Base-by-base conservation (phyloP, 2,329 filamentous ascomycete species). In the Fusarium irregulare region DNA sequence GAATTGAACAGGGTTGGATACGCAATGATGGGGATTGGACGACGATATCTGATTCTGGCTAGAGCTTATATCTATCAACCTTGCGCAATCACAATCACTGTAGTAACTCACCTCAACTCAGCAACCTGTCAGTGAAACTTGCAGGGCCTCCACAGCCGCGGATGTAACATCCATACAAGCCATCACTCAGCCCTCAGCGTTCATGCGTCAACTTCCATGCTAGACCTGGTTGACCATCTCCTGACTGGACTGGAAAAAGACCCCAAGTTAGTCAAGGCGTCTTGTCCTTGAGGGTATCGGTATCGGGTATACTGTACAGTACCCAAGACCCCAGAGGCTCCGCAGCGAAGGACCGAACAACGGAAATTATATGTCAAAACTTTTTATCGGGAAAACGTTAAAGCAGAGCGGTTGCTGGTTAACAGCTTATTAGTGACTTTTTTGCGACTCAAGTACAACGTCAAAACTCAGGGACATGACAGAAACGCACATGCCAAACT, bases 61-160 rank as follows among this genome's bases (percentile, higher is more conserved):
- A 40, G 59, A 50, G 57, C 51, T 34, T 55, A 50, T 18, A 48
- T 27, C 23, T 49, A 27, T 51, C 49, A 27, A 41, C 49, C 42
- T 32, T 54, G 47, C 45, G 41, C 51, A 47, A 48, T 44, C 28
- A 60, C 44, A 66, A 46, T 66, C 48, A 61, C 28, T 44, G 49
- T 51, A 66, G 61, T 61, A 58, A 58, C 66, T 51, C 49, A 34
- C 32, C 49, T 51, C 49, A 51, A 51, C 49, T 70, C 45, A 66
- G 54, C 61, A 70, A 62, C 61, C 64, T 64, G 27, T 54, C 58
- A 30, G 41, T 59, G 58, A 68, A 68, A 68, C 65, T 46, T 40
- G 34, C 49, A 51, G 49, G 58, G 30, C 27, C 44, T 45, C 53
- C 57, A 59, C 62, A 59, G 42, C 47, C 25, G 30, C 53, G 32